Percentiles rank a stretch among this genome's conserved stretches.
Conservation (phyloP, 768 basidiomycete genomes). For the Mycena sanguinolenta region DNA sequence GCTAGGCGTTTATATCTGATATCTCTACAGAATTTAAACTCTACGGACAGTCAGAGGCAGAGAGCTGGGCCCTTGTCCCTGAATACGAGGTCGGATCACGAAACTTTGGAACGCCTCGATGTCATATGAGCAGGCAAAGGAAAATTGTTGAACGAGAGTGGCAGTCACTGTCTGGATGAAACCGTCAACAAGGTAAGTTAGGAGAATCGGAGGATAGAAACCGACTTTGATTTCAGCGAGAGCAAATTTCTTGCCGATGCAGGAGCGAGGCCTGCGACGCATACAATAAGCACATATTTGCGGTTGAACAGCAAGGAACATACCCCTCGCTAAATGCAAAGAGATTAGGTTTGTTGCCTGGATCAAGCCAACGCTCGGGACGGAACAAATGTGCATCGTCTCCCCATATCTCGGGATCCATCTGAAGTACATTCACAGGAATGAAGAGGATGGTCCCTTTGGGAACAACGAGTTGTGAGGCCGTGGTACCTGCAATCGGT, state of each 20-base stretch:
- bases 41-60: constrained; percentile 66
- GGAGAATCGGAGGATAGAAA: constrained; percentile 21
- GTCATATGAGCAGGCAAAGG: constrained; percentile 62
- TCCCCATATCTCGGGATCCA: constrained; percentile 69
- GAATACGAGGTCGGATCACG: constrained; percentile 71
- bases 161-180: constrained; percentile 53
- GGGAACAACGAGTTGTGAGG: constrained; percentile 62
- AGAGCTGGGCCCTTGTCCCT: constrained; percentile 66
- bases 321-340: constrained; percentile 74
- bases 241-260: constrained; percentile 72
- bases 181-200: constrained; percentile 2
- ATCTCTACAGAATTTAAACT: too few relatives aligned
- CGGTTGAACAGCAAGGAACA: neutral
- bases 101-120: constrained; percentile 78
- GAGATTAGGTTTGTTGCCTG: constrained; percentile 54
- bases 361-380: constrained; percentile 73
- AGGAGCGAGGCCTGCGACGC: constrained; percentile 64
- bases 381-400: constrained; percentile 67
- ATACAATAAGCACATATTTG: constrained; percentile 30
- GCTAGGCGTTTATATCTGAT: too few relatives aligned
- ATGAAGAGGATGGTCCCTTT: constrained; percentile 69
- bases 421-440: constrained; percentile 70
- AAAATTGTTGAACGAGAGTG: constrained; percentile 67
- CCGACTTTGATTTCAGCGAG: constrained; percentile 74
- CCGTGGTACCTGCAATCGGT: constrained; percentile 60